phyloP scores from a whole-genome alignment of 305 asterid species.

The Solanum chacoense region DNA sequence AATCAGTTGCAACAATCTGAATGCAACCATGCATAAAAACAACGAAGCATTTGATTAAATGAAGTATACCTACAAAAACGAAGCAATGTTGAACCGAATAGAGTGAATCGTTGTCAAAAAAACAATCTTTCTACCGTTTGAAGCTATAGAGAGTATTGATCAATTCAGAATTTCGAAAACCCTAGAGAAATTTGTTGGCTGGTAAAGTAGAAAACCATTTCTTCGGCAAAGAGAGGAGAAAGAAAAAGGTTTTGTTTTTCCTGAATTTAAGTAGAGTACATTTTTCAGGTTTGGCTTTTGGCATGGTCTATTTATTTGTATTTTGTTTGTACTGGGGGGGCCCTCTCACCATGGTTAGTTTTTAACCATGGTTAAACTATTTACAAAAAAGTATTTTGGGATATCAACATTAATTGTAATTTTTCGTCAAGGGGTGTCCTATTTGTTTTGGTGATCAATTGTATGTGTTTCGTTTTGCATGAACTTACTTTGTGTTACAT shows the following conservation, averaged over 20 bases:
- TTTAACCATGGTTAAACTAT: neutral
- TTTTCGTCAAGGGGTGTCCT: neutral
- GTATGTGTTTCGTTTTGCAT: neutral
- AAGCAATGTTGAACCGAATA: neutral
- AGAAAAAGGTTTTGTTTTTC: neutral
- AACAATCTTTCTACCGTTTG: neutral
- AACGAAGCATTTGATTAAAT: neutral
- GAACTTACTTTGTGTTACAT: neutral
- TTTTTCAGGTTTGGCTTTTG: neutral
- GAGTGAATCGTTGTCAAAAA: neutral
- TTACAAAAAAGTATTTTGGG: neutral
- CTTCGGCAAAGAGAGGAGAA: neutral
- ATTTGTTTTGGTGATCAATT: neutral
- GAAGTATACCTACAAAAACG: neutral
- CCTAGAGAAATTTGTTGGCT: neutral
- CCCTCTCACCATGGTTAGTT: constrained; percentile 15
- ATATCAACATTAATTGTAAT: neutral
- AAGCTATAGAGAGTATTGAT: neutral
- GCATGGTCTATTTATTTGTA: neutral
- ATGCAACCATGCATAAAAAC: neutral
- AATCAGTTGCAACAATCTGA: neutral
- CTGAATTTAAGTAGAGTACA: constrained; percentile 1
- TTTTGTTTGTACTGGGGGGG: constrained; percentile 3
- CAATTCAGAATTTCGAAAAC: neutral
- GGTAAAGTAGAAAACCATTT: neutral